Evolutionary conservation across 139 green algal species (phyloP).

Genomic region (Ettlia oleoabundans): DNA sequence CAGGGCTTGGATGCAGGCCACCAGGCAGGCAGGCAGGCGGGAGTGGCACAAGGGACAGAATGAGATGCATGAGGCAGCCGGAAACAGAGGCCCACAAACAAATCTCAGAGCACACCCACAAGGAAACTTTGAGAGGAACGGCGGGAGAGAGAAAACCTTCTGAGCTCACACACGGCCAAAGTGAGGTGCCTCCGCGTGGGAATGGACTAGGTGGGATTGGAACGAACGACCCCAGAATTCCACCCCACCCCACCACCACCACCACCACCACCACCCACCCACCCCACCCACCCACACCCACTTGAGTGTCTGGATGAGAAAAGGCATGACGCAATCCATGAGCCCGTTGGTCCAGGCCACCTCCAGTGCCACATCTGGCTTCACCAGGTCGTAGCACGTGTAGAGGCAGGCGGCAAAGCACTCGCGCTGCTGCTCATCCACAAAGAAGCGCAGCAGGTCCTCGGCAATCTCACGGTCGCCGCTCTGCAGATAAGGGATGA

Average conservation of each 20-base stretch:
- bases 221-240: neutral
- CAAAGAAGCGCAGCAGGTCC: constrained; percentile 93
- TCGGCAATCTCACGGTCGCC: constrained; percentile 84
- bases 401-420: constrained; percentile 98
- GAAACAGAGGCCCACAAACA: no score
- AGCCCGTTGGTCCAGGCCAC: constrained; percentile 96
- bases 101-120: no score
- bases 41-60: no score
- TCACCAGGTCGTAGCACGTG: constrained; percentile 98
- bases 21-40: neutral
- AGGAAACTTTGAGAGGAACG: no score
- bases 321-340: constrained; percentile 93
- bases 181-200: no score
- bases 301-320: constrained; percentile 87
- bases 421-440: constrained; percentile 83
- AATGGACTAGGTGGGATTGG: no score
- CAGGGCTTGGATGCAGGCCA: no score
- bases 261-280: neutral
- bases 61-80: no score
- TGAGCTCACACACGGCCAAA: no score
- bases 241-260: neutral
- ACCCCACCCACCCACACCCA: neutral
- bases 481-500: constrained; percentile 72
- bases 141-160: no score
- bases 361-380: constrained; percentile 94